Conservation (phyloP, 495 filamentous ascomycete species). For the Trichoderma erinaceum region DNA sequence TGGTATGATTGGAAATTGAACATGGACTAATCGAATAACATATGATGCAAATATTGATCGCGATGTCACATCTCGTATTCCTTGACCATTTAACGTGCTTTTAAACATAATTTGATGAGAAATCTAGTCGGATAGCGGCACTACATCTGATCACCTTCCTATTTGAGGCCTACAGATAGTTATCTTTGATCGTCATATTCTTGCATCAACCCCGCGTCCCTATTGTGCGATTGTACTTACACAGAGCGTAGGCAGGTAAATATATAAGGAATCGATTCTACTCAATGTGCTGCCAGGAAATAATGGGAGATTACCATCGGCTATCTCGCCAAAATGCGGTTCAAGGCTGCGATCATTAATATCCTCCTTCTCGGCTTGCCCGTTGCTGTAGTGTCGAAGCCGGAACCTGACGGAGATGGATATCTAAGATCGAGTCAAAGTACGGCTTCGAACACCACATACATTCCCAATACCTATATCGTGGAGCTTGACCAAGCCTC, state of each 20-base stretch:
- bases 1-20: no score
- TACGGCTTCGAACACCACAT: not conserved
- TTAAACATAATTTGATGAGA: not conserved
- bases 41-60: not conserved
- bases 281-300: not conserved
- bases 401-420: not conserved
- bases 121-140: not conserved
- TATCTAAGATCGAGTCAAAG: not conserved
- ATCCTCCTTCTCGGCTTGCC: not conserved
- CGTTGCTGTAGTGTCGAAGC: not conserved
- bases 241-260: not conserved
- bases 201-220: not conserved
- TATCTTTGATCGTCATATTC: not conserved
- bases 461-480: not conserved
- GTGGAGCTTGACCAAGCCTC: not conserved
- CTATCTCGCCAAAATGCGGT: not conserved
- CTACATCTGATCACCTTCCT: not conserved
- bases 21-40: not conserved
- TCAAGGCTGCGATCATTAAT: not conserved
- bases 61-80: not conserved
- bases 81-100: not conserved
- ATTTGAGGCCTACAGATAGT: not conserved
- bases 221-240: not conserved
- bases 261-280: not conserved
- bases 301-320: not conserved